These are phyloP conservation scores for Allantophomopsis cytisporea DNA, from an alignment of 2,329 filamentous ascomycete species.

Conservation along the genomic window DNA sequence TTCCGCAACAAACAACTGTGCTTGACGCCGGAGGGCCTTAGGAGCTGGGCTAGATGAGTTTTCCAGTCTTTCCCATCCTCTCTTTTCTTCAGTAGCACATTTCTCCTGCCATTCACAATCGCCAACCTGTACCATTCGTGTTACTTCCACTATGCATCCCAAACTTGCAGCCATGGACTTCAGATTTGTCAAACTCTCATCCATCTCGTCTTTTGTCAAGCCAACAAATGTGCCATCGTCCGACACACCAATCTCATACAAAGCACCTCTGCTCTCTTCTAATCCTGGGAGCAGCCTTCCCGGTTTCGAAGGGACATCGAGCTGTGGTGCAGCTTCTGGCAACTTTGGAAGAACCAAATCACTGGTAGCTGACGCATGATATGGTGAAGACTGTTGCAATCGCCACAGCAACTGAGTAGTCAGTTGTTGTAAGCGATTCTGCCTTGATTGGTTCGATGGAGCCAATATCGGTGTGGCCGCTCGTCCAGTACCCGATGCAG, in stretches of 20 bases:
- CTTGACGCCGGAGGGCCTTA: constrained; percentile 19
- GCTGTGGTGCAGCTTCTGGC: constrained; percentile 40
- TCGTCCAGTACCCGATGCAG: constrained; percentile 30
- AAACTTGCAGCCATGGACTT: constrained; percentile 85
- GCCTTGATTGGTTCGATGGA: constrained; percentile 48
- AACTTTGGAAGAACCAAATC: constrained; percentile 64
- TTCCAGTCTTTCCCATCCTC: constrained; percentile 8
- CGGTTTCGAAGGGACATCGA: constrained; percentile 31
- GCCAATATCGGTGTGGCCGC: constrained; percentile 8
- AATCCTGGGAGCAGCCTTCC: constrained; percentile 60
- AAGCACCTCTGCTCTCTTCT: constrained; percentile 81
- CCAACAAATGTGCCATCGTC: constrained; percentile 89
- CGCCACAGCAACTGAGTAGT: constrained; percentile 94
- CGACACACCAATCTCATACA: constrained; percentile 94
- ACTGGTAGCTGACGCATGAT: constrained; percentile 68
- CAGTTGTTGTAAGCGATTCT: constrained; percentile 76
- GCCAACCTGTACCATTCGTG: constrained; percentile 74
- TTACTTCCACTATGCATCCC: constrained; percentile 71
- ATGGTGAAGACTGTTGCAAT: constrained; percentile 84
- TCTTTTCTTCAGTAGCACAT: constrained; percentile 8
- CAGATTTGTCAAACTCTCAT: constrained; percentile 77
- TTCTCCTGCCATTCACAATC: constrained; percentile 54
- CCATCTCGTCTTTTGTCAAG: constrained; percentile 77
- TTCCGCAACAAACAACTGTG: constrained; percentile 76
- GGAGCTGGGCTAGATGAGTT: constrained; percentile 2